Base-by-base conservation (phyloP, 805 yeast species). In the Nakazawaea wickerhamii region DNA sequence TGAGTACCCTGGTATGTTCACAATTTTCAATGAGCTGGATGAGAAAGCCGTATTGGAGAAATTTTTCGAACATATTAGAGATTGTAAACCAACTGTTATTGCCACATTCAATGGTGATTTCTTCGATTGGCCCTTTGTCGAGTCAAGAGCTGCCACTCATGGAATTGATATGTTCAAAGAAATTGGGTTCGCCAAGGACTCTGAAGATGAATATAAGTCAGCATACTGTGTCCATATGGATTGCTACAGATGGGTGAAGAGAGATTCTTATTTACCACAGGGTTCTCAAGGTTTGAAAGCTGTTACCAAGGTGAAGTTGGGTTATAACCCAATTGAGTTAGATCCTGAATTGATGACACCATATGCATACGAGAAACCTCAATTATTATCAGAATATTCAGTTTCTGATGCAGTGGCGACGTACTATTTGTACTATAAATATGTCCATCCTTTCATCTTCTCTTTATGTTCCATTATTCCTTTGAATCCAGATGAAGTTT, bases 321-420 rank as follows among this genome's bases (percentile, higher is more conserved):
- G 99, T 5, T 93, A 93, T 56, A 89, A 91, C 56, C 99, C 99
- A 4, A 81, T 90, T 13, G 99, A 93, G 63, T 69, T 93, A 46
- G 99, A 93, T 54, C 99, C 99, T 0, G 99, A 93, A 63, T 67
- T 90, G 38, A 93, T 93, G 99, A 89, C 97, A 0, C 97, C 97
- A 0, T 93, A 91, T 60, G 99, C 99, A 3, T 79, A 82, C 51
- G 96, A 90, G 55, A 78, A 84, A 53, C 99, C 99, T 1, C 98
- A 93, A 55, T 65, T 83, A 3, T 64, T 93, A 40, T 88, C 99
- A 0, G 99, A 95, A 58, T 93, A 93, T 61, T 95, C 99, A 1
- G 99, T 93, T 21, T 95, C 99, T 44, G 99, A 93, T 71, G 99
- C 99, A 10, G 99, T 95, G 30, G 99, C 99, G 4, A 93, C 99